Evolutionary conservation across 2,329 filamentous ascomycete species (phyloP), one percentile per base, ranked within the genome.

Genomic region (Calonectria henricotiae): DNA sequence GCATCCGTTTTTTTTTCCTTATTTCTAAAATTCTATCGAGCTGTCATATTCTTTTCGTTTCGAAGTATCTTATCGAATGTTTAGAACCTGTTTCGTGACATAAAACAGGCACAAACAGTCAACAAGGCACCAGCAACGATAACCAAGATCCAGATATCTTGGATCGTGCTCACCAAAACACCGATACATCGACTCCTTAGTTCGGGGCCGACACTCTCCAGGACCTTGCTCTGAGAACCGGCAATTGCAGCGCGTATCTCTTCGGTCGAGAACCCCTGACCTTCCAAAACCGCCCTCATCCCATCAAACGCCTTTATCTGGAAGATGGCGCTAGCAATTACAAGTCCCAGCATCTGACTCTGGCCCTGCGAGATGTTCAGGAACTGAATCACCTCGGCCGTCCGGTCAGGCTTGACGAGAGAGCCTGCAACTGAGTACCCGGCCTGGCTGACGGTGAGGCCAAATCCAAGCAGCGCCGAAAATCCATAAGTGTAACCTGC

Each of bases 401-500:
- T 30, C 17, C 71, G 47, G n/a, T 69, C 62, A 9, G 69, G 65
- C 20, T 58, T 43, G 20, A 71, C 68, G 7, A 69, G 30, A 5
- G 23, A 15, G 6, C 44, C 35, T 0, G 71, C 69, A 6, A 73
- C 60, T 2, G 71, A 51, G 39, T 72, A 70, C 43, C 69, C 47
- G 1, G 71, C 67, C 23, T 72, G 69, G 39, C 65, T 72, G n/a
- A 63, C 27, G 3, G 70, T 68, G 9, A 73, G 51, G 5, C 73
- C 71, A n/a, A 74, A 68, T 13, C 69, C 71, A 25, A 73, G n/a
- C n/a, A 74, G 60, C 3, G 60, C 63, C 2, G 67, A 67, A 47
- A 73, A 74, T 39, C 74, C 73, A 67, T 75, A 75, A 1, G 72
- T 74, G 47, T 76, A 65, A 32, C 69, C 71, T 3, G 65, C 61